A percentile compares a stretch with the other conserved stretches of the same genome.
Conservation (phyloP, 495 filamentous ascomycete genomes). For the Xylaria cubensis region DNA sequence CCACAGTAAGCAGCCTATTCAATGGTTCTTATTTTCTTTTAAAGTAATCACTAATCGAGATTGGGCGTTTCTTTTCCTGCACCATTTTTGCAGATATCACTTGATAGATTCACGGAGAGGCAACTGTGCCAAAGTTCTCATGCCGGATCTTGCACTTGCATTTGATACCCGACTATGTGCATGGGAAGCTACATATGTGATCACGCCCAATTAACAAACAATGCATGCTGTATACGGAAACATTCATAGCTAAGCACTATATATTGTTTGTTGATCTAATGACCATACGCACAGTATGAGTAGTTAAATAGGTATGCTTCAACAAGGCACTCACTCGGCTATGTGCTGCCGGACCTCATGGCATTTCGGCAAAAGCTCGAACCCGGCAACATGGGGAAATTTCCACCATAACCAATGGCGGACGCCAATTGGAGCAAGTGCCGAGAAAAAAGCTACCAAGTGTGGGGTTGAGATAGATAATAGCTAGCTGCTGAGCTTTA, state of each 20-base stretch:
- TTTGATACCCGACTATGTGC: neutral
- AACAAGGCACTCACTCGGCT: neutral
- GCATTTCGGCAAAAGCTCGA: slow-evolving; percentile 8
- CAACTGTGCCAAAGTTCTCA: neutral
- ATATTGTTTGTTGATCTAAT: too few relatives aligned
- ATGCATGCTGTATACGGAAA: neutral
- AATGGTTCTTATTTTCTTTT: neutral
- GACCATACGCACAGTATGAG: neutral
- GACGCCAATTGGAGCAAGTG: neutral
- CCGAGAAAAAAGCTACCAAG: neutral
- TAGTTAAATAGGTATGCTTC: neutral
- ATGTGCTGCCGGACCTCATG: neutral
- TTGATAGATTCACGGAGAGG: neutral
- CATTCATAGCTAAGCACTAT: neutral
- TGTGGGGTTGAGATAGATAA: neutral
- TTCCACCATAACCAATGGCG: neutral
- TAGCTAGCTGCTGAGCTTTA: neutral
- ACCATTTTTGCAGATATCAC: neutral
- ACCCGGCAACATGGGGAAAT: slow-evolving; percentile 3
- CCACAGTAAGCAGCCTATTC: neutral
- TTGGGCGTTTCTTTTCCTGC: neutral
- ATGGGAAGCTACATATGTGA: neutral
- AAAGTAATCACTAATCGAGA: neutral
- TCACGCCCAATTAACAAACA: neutral
- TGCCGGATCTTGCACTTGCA: neutral